These are phyloP conservation scores for Leccinum olivaceopallidum DNA, from an alignment of 768 basidiomycete species.

Conservation along the genomic window DNA sequence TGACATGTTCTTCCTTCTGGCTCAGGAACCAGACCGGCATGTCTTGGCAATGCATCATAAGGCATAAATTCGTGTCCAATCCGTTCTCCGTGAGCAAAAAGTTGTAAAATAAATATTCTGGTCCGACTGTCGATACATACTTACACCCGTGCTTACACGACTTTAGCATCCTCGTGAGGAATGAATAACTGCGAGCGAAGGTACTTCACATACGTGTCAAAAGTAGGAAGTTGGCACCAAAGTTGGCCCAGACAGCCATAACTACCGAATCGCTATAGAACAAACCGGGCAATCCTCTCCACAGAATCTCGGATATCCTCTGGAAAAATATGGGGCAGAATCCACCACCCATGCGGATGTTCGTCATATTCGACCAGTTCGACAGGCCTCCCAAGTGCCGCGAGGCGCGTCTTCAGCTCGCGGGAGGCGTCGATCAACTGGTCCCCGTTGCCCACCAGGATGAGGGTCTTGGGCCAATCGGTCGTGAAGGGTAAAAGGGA, in stretches of 20 bases:
- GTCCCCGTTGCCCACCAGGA: slow-evolving; percentile 23
- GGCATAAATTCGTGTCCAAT: not conserved
- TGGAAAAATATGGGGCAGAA: slow-evolving; percentile 15
- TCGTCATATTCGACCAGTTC: slow-evolving; percentile 30
- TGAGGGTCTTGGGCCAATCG: slow-evolving; percentile 25
- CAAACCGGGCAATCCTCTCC: slow-evolving; percentile 13
- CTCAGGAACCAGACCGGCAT: too few species aligned
- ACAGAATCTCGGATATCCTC: slow-evolving; percentile 12
- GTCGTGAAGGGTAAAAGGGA: slow-evolving; percentile 14
- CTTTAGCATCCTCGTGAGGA: not conserved
- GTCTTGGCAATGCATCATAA: too few species aligned
- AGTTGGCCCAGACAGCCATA: too few species aligned
- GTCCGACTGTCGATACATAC: too few species aligned
- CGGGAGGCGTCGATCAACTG: slow-evolving; percentile 12
- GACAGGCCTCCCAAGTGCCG: not conserved
- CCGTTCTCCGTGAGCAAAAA: not conserved
- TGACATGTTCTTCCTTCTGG: too few species aligned
- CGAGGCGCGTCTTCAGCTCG: slow-evolving; percentile 11
- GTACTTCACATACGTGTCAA: not conserved
- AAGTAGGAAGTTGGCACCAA: not conserved
- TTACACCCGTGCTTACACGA: not conserved
- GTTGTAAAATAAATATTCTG: not conserved
- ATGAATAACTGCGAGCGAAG: not conserved
- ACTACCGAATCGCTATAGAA: not conserved
- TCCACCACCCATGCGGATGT: slow-evolving; percentile 26